Evolutionary conservation across 257 asterid genomes (phyloP).

Genomic region (Solanum ahanhuiri): DNA sequence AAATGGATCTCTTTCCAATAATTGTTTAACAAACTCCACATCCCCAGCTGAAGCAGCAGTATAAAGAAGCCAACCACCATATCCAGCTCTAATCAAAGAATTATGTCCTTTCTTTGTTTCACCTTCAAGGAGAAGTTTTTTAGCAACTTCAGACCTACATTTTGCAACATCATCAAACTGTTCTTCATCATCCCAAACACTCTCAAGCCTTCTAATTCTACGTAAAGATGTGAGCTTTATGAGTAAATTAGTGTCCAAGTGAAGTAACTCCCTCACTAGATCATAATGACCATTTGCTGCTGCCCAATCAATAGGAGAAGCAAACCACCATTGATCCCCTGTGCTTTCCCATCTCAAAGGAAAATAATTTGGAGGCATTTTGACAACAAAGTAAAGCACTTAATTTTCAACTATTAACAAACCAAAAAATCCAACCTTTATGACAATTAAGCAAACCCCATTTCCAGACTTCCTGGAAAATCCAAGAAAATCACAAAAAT

Average conservation of each 20-base stretch:
- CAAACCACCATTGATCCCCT: conserved; percentile 97
- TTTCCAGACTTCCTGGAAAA: neutral
- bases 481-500: neutral
- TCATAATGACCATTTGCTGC: conserved; percentile 96
- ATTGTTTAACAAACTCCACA: conserved; percentile 36
- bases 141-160: conserved; percentile 59
- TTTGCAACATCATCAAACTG: conserved; percentile 46
- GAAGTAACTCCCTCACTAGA: conserved; percentile 64
- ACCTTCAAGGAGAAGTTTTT: conserved; percentile 48
- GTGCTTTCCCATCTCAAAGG: conserved; percentile 89
- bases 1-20: conserved; percentile 54
- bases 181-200: conserved; percentile 83
- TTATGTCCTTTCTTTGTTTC: conserved; percentile 42
- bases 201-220: conserved; percentile 70
- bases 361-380: conserved; percentile 40
- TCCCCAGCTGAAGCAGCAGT: conserved; percentile 92
- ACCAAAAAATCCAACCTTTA: neutral
- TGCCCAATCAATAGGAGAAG: conserved; percentile 93
- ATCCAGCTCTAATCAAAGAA: conserved; percentile 74
- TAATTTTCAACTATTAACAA: neutral
- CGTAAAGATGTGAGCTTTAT: conserved; percentile 77
- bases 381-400: neutral
- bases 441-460: neutral
- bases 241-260: conserved; percentile 71
- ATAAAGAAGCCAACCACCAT: conserved; percentile 96